Evolutionary conservation across 2,329 filamentous ascomycete species (phyloP).

Genomic region (Microcyclospora tardicrescens): DNA sequence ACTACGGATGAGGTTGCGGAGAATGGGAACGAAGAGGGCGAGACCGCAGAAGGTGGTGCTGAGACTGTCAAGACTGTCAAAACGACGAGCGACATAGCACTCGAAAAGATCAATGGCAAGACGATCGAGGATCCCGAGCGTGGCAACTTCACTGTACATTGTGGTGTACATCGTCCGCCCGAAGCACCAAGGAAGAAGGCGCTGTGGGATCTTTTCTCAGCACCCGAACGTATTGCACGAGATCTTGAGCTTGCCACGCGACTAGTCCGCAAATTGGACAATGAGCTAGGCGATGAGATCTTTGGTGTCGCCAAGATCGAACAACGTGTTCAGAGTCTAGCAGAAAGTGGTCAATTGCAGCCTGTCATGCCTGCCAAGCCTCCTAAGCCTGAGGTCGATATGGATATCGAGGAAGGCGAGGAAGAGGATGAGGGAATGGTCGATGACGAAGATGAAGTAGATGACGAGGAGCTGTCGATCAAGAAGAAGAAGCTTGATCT

Average conservation of each 20-base stretch:
- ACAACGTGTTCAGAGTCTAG: conserved; percentile 71
- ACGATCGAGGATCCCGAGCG: conserved; percentile 88
- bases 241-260: conserved; percentile 74
- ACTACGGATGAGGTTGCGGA: conserved; percentile 36
- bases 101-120: conserved; percentile 94
- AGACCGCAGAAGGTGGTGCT: conserved; percentile 12
- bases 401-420: conserved; percentile 66
- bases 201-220: conserved; percentile 90
- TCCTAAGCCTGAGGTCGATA: conserved; percentile 46
- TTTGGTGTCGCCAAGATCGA: conserved; percentile 73
- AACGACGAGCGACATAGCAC: conserved; percentile 51
- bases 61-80: conserved; percentile 19
- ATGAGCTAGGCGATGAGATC: conserved; percentile 63
- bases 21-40: conserved; percentile 40
- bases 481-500: conserved; percentile 97
- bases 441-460: conserved; percentile 60
- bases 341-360: conserved; percentile 62
- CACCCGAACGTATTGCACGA: conserved; percentile 83
- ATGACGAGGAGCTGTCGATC: conserved; percentile 75
- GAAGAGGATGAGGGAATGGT: conserved; percentile 35
- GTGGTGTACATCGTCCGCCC: conserved; percentile 87
- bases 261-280: conserved; percentile 71
- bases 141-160: conserved; percentile 94
- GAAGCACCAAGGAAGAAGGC: conserved; percentile 82
- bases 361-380: conserved; percentile 43